Percentiles rank a stretch among this genome's conserved stretches.
Evolutionary conservation across 768 basidiomycete species (phyloP).

Genomic region (Zangia roseola): DNA sequence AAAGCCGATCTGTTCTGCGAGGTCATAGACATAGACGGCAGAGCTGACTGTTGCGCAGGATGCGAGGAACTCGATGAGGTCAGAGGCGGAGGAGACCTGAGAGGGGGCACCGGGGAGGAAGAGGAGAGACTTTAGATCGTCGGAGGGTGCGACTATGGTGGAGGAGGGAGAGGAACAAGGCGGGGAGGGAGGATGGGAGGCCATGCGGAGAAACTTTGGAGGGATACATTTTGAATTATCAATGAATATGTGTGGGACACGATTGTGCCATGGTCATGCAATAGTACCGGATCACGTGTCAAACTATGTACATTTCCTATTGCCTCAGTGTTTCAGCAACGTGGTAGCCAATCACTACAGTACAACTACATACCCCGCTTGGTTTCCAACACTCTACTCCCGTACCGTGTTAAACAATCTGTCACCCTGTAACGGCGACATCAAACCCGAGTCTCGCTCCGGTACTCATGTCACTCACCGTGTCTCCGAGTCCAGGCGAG

Average conservation of each 20-base stretch:
- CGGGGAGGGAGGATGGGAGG: constrained; percentile 22
- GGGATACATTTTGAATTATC: neutral
- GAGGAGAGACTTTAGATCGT: constrained; percentile 27
- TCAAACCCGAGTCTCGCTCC: neutral
- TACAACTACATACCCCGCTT: too few species aligned
- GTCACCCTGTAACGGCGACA: constrained; percentile 58
- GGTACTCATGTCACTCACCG: constrained; percentile 47
- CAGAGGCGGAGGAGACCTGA: constrained; percentile 47
- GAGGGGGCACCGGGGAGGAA: neutral
- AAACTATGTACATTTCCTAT: neutral
- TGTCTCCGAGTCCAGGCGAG: constrained; percentile 88
- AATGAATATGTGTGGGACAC: constrained; percentile 18
- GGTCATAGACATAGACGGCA: constrained; percentile 76
- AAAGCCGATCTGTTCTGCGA: constrained; percentile 83
- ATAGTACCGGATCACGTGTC: constrained; percentile 33
- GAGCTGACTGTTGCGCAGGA: constrained; percentile 58
- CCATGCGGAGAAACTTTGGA: constrained; percentile 14
- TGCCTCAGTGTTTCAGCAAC: too few species aligned
- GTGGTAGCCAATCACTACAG: too few species aligned
- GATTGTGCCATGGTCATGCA: constrained; percentile 32
- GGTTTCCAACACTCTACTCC: constrained; percentile 17
- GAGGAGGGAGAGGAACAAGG: constrained; percentile 19
- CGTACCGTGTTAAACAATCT: constrained; percentile 77
- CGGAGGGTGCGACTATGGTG: constrained; percentile 36
- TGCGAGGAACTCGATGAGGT: constrained; percentile 65